Percentiles rank a stretch among this genome's conserved stretches.
phyloP scores from a whole-genome alignment of 2,329 filamentous ascomycete genomes.

The Fusarium globosum region DNA sequence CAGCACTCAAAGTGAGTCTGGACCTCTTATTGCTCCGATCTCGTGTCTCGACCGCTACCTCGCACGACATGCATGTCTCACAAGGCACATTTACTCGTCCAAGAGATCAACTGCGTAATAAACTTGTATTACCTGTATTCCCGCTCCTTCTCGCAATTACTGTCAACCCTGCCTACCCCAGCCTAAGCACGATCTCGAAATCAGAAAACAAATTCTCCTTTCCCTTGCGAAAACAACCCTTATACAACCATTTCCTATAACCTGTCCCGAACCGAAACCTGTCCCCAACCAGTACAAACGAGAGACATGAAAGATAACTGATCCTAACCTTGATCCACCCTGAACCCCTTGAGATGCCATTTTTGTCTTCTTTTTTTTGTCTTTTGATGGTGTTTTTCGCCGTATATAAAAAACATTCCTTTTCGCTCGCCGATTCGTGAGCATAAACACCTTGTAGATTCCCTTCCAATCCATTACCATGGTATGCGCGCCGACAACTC shows the following conservation, averaged over 20 bases:
- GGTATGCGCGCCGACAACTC: constrained; percentile 35
- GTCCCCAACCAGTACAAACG: constrained; percentile 31
- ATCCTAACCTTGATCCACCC: constrained; percentile 28
- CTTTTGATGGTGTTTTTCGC: constrained; percentile 29
- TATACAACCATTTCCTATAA: constrained; percentile 35
- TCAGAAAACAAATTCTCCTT: constrained; percentile 41
- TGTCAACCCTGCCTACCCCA: neutral
- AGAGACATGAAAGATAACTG: constrained; percentile 33
- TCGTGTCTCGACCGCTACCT: neutral
- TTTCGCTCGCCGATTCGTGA: constrained; percentile 32
- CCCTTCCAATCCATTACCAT: constrained; percentile 31
- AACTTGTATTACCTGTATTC: constrained; percentile 27
- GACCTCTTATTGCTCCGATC: neutral
- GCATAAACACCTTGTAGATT: constrained; percentile 19
- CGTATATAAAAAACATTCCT: constrained; percentile 31
- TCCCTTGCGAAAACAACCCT: constrained; percentile 33
- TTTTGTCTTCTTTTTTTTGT: constrained; percentile 25
- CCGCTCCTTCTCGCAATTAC: constrained; percentile 19
- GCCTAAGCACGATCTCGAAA: constrained; percentile 9
- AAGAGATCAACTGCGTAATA: constrained; percentile 18
- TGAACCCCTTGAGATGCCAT: constrained; percentile 36
- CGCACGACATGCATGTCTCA: constrained; percentile 1
- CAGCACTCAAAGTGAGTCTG: neutral
- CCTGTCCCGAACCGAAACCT: constrained; percentile 31
- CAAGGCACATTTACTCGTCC: neutral